Conservation (phyloP, 768 basidiomycete species). For the Mycena kentingensis region DNA sequence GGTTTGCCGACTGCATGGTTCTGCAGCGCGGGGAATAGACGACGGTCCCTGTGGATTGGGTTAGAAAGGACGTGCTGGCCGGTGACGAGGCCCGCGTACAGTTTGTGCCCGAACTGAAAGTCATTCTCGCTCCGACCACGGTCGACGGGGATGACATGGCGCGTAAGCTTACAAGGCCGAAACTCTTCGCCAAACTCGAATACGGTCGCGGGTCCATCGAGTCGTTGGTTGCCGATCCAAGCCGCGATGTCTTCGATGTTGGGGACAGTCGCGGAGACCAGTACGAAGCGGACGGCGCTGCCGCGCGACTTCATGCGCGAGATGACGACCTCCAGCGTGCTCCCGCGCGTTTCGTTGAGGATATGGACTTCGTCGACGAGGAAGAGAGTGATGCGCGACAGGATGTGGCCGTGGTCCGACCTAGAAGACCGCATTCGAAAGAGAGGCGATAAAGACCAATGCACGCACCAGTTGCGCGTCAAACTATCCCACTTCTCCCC, state of each 20-base stretch:
- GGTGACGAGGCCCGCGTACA: slow-evolving; percentile 32
- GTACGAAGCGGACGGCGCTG: slow-evolving; percentile 72
- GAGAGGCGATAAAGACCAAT: neutral
- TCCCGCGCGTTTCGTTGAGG: slow-evolving; percentile 86
- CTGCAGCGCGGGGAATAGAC: slow-evolving; percentile 71
- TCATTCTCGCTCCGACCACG: slow-evolving; percentile 70
- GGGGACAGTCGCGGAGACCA: slow-evolving; percentile 92
- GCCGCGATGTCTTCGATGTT: slow-evolving; percentile 87
- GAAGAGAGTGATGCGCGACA: slow-evolving; percentile 75
- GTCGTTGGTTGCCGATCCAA: slow-evolving; percentile 69
- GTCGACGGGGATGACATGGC: slow-evolving; percentile 71
- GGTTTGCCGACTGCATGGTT: slow-evolving; percentile 79
- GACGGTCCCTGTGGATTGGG: slow-evolving; percentile 46
- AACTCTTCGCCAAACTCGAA: slow-evolving; percentile 94
- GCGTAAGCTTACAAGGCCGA: slow-evolving; percentile 79
- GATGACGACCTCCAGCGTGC: slow-evolving; percentile 92
- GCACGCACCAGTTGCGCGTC: slow-evolving; percentile 75
- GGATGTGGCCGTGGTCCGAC: slow-evolving; percentile 63
- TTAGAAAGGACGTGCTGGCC: neutral
- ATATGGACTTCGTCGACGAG: slow-evolving; percentile 97
- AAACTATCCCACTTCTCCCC: slow-evolving; percentile 97
- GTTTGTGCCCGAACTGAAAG: slow-evolving; percentile 68
- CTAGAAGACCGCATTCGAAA: slow-evolving; percentile 35
- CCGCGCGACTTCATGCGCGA: slow-evolving; percentile 87
- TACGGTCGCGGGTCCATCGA: slow-evolving; percentile 53